Evolutionary conservation across 1,284 basidiomycete species (phyloP).

Genomic region (Limonomyces culmigenus): DNA sequence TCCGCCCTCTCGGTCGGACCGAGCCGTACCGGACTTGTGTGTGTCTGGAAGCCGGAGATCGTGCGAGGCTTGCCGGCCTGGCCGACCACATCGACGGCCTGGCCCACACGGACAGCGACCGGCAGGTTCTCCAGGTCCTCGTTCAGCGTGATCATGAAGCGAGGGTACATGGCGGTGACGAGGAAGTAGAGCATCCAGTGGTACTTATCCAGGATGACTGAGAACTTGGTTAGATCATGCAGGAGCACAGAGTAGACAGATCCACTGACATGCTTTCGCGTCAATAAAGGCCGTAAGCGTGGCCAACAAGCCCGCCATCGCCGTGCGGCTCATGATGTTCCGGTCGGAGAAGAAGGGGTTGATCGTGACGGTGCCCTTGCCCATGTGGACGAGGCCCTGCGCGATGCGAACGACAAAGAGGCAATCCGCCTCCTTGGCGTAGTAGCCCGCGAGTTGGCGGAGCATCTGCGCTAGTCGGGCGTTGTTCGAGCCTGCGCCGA

Average conservation of each 20-base stretch:
- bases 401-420: constrained; percentile 94
- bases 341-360: constrained; percentile 96
- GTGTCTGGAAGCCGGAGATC: constrained; percentile 93
- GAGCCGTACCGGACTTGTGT: constrained; percentile 88
- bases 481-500: constrained; percentile 97
- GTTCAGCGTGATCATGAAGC: constrained; percentile 94
- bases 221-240: constrained; percentile 4
- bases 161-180: constrained; percentile 90
- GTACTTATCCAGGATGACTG: constrained; percentile 84
- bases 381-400: constrained; percentile 96
- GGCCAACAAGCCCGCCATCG: constrained; percentile 83
- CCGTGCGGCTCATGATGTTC: constrained; percentile 77
- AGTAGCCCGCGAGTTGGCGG: constrained; percentile 90
- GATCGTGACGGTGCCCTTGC: constrained; percentile 96
- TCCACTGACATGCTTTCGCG: constrained; percentile 71
- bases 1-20: constrained; percentile 91
- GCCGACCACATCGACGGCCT: constrained; percentile 83
- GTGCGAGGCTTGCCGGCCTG: constrained; percentile 86
- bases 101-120: constrained; percentile 90
- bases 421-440: constrained; percentile 94
- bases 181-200: constrained; percentile 99
- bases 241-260: constrained; percentile 1
- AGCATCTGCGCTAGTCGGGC: constrained; percentile 96
- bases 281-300: constrained; percentile 89
- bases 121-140: constrained; percentile 76